Evolutionary conservation across 495 filamentous ascomycete genomes (phyloP), one percentile per base, ranked within the genome.

Genomic region (Xylaria grammica): DNA sequence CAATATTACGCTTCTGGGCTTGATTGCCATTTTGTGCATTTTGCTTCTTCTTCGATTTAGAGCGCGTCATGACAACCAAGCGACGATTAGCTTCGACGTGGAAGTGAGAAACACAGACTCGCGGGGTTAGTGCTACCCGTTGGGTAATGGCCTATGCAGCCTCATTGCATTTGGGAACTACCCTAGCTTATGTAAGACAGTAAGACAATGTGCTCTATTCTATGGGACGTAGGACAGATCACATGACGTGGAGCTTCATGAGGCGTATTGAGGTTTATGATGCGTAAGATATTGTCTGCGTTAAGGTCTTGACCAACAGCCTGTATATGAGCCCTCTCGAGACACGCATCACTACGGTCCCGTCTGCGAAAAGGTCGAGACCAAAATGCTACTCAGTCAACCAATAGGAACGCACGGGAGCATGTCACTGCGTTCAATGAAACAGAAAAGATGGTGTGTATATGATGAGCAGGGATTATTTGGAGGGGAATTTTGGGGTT

Each of bases 1-100:
- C 55, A 42, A 66, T 38, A n/a, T n/a, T n/a, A 22, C 44, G 34
- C 49, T 34, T 38, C 42, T 55, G 38, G n/a, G n/a, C 30, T 40
- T 48, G 26, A 46, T 19, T 57, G 69, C 40, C 70, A 74, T 73
- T n/a, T 30, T 34, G 5, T 30, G 1, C 34, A 24, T 55, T n/a
- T 15, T 38, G 19, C 34, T 36, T 36, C n/a, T n/a, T n/a, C n/a
- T n/a, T n/a, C n/a, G n/a, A n/a, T n/a, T n/a, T n/a, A n/a, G n/a
- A n/a, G n/a, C n/a, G n/a, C n/a, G n/a, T n/a, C n/a, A n/a, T 50
- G 24, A 22, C n/a, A 29, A 29, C 24, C 13, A 15, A 4, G 5
- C 5, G 24, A 2, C 4, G 46, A 50, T 15, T 8, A 7, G 5
- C 26, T 22, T 20, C 4, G 51, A 1, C 19, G n/a, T 38, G 22